A percentile compares a stretch with the other conserved stretches of the same genome.
Conservation (phyloP, 257 asterid genomes). For the Ilex aquifolium region DNA sequence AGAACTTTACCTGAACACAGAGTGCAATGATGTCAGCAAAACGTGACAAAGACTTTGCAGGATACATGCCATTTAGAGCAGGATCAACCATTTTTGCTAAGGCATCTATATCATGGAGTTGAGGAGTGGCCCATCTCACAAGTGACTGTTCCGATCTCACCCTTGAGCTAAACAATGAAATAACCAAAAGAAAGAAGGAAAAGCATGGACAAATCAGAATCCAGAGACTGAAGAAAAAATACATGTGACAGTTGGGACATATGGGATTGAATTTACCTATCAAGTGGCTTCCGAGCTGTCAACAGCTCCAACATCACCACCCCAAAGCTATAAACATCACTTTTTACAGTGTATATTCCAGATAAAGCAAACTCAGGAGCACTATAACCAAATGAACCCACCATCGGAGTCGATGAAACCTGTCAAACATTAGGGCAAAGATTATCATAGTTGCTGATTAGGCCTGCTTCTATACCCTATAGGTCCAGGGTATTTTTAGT, state of each 20-base stretch:
- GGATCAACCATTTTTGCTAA: conserved; percentile 97
- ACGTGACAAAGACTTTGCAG: conserved; percentile 95
- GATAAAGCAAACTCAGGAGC: conserved; percentile 98
- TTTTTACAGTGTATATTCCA: conserved; percentile 88
- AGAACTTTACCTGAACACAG: conserved; percentile 83
- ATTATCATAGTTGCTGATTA: not conserved
- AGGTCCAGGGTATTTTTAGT: too few relatives aligned
- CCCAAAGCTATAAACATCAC: conserved; percentile 95
- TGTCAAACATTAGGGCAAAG: conserved; percentile 24
- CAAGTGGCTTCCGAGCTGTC: conserved; percentile 98
- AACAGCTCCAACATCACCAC: conserved; percentile 96
- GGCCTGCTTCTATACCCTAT: not conserved
- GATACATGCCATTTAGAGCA: conserved; percentile 84
- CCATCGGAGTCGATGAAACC: conserved; percentile 75
- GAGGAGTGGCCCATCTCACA: conserved; percentile 98
- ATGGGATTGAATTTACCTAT: conserved; percentile 47
- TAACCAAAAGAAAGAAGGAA: not conserved
- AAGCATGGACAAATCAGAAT: not conserved
- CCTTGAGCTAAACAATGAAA: conserved; percentile 52
- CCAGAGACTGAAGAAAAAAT: not conserved
- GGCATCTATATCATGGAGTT: conserved; percentile 96
- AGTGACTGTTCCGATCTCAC: conserved; percentile 89
- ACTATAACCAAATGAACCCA: conserved; percentile 89
- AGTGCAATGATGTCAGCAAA: conserved; percentile 91
- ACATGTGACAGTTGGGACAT: conserved; percentile 2